Conservation (phyloP, 345 rosid genomes). For the Eucalyptus marginata region DNA sequence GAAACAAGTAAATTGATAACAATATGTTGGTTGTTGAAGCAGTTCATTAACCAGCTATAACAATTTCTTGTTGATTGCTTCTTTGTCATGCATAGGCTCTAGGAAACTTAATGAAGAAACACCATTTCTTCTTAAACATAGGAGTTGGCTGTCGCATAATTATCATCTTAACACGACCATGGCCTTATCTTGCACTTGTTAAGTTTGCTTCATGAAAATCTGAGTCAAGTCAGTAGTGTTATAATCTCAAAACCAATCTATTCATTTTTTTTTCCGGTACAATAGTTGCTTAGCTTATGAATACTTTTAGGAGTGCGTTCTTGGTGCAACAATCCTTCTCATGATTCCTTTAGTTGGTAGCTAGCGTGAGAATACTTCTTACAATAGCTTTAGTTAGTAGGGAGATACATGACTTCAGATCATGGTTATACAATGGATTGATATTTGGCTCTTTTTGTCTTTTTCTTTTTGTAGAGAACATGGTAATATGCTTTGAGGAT, state of each 20-base stretch:
- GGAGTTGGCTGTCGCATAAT: not conserved
- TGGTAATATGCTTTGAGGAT: conserved; percentile 94
- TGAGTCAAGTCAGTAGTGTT: not conserved
- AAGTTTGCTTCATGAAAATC: not conserved
- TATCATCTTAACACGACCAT: not conserved
- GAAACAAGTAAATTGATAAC: not conserved
- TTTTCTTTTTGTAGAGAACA: conserved; percentile 51
- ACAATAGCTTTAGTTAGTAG: not conserved
- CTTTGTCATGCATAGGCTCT: not conserved
- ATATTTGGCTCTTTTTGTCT: not conserved
- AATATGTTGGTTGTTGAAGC: not conserved
- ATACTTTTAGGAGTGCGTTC: not conserved
- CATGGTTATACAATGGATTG: not conserved
- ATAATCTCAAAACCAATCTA: not conserved
- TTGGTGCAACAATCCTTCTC: not conserved
- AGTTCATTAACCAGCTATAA: not conserved
- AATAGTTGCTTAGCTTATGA: not conserved
- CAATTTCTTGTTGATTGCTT: not conserved
- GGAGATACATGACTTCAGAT: not conserved
- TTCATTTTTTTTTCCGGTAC: not conserved
- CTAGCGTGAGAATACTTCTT: not conserved
- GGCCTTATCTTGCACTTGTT: not conserved
- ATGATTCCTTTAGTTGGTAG: not conserved
- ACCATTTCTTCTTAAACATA: not conserved
- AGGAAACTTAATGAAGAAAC: not conserved